A percentile compares a stretch with the other conserved stretches of the same genome.
These are phyloP conservation scores for Cicer pinnatifidum DNA, from an alignment of 306 rosid genomes.

Conservation along the genomic window DNA sequence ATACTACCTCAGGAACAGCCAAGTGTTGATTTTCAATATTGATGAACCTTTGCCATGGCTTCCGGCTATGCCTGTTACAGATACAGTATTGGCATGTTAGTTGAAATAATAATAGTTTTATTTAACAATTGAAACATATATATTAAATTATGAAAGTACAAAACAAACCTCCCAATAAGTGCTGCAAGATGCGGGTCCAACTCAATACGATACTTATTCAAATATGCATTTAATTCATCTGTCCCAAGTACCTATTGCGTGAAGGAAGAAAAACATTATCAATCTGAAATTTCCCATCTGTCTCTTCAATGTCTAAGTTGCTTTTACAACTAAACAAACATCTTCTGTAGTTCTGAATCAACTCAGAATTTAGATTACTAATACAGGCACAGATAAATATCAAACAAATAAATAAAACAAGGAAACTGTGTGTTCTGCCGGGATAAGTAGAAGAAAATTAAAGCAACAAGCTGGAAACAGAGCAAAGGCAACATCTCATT, in stretches of 20 bases:
- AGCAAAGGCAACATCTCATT: slow-evolving; percentile 24
- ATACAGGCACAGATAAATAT: slow-evolving; percentile 1
- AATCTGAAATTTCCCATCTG: slow-evolving; percentile 32
- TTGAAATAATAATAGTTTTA: slow-evolving; percentile 10
- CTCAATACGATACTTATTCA: slow-evolving; percentile 79
- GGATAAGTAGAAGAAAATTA: slow-evolving; percentile 23
- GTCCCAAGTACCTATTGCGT: slow-evolving; percentile 83
- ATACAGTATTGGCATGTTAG: slow-evolving; percentile 27
- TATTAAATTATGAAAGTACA: not conserved
- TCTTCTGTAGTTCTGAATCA: slow-evolving; percentile 13
- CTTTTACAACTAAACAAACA: slow-evolving; percentile 26
- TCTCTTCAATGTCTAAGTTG: slow-evolving; percentile 25
- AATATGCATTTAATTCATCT: slow-evolving; percentile 73
- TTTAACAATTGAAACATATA: slow-evolving; percentile 25
- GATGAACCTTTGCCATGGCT: slow-evolving; percentile 86
- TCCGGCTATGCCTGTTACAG: slow-evolving; percentile 74
- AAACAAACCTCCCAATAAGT: slow-evolving; percentile 81
- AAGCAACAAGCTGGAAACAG: slow-evolving; percentile 16
- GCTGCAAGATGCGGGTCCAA: slow-evolving; percentile 84
- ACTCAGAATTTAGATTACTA: slow-evolving; percentile 17
- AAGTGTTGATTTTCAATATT: slow-evolving; percentile 83
- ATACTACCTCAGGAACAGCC: slow-evolving; percentile 81
- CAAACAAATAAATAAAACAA: slow-evolving; percentile 9
- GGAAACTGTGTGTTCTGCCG: not conserved
- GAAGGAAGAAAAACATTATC: slow-evolving; percentile 22